Conservation (phyloP, 2,329 filamentous ascomycete species). For the Neodidymelliopsis sp. region DNA sequence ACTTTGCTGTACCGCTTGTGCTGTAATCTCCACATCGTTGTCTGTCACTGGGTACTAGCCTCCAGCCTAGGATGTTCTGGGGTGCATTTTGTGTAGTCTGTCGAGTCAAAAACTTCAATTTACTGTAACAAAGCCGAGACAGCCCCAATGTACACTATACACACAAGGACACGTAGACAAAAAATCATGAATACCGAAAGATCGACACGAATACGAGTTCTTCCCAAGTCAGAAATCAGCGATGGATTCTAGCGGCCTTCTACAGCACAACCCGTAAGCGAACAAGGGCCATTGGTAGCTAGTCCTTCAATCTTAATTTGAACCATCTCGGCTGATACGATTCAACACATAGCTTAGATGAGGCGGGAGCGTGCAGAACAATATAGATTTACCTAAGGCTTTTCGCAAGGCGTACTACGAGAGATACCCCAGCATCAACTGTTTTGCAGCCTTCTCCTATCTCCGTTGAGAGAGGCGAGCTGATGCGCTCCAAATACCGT, state of each 20-base stretch:
- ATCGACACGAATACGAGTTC: constrained; percentile 4
- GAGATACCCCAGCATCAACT: no score
- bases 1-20: neutral
- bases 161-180: neutral
- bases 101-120: no score
- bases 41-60: neutral
- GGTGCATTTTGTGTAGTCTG: neutral
- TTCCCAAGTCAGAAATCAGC: neutral
- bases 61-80: neutral
- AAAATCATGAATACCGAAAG: neutral
- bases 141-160: no score
- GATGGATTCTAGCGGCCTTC: constrained; percentile 11
- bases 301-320: neutral
- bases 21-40: constrained; percentile 4
- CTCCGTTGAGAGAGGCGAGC: no score
- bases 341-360: neutral
- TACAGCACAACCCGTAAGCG: constrained; percentile 1
- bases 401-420: constrained; percentile 11
- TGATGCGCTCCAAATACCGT: no score
- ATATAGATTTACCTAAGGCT: constrained; percentile 1
- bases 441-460: no score
- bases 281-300: neutral
- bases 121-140: no score
- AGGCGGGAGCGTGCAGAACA: neutral
- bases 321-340: neutral